Evolutionary conservation across 306 rosid genomes (phyloP), one percentile per base, ranked within the genome.

Genomic region (Neltuma alba): DNA sequence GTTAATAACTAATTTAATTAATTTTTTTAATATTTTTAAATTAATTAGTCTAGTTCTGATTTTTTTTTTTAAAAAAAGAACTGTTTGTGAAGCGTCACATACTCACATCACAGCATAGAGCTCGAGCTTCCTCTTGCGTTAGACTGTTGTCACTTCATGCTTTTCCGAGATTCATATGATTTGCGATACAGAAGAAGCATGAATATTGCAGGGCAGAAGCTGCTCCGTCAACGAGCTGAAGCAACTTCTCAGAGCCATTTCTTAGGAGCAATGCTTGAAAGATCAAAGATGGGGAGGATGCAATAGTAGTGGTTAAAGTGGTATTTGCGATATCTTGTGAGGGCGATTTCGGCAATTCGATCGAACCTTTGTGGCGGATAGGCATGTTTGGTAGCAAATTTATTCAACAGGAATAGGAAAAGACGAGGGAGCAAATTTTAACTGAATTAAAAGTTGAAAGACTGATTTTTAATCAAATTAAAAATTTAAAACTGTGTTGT

Each of bases 191-290:
- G 12, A 27, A 58, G 31, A 11, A 23, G 31, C 16, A 20, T 50
- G 27, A n/a, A 1, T 20, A 50, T 7, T 57, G 14, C 63, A 9
- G n/a, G n/a, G n/a, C n/a, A n/a, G n/a, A n/a, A n/a, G n/a, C n/a
- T n/a, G n/a, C n/a, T n/a, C 48, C 13, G 16, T 44, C 0, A 44
- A 44, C 48, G 30, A 12, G 63, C 82, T 0, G 28, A 33, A 82
- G 80, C 79, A 78, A 61, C 34, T 62, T 72, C 38, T 72, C 45
- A 40, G 70, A n/a, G n/a, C n/a, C n/a, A n/a, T n/a, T n/a, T n/a
- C n/a, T n/a, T n/a, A n/a, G n/a, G 83, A 52, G 50, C 69, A 80
- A 52, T 37, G 57, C 21, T 20, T 20, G 14, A 16, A 37, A 50
- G 15, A 11, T 8, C 41, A 36, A 23, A 9, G 31, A 66, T 34